Percentiles rank a stretch among this genome's conserved stretches.
Conservation (phyloP, 768 basidiomycete species). For the Crassisporium funariophilum region DNA sequence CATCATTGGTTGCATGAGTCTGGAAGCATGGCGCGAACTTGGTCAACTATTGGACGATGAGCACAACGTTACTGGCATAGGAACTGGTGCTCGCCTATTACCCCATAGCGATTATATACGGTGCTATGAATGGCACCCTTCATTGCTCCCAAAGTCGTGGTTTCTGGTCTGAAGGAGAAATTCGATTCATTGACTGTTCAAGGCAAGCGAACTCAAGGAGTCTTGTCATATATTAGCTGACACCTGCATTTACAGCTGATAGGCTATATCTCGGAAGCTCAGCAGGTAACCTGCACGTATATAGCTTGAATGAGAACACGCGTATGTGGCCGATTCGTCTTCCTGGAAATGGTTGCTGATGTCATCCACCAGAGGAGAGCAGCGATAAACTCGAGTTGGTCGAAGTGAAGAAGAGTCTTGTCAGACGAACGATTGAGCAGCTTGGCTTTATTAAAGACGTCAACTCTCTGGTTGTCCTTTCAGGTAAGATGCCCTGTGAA, state of each 20-base stretch:
- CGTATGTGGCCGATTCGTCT: conserved; percentile 8
- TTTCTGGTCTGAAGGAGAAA: conserved; percentile 50
- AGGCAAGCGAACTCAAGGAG: conserved; percentile 30
- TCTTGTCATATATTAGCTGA: conserved; percentile 5
- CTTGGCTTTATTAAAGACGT: conserved; percentile 83
- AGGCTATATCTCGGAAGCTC: conserved; percentile 42
- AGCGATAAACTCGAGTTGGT: conserved; percentile 44
- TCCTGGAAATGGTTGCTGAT: conserved; percentile 3
- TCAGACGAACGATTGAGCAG: conserved; percentile 80
- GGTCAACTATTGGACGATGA: no score
- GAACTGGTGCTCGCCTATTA: no score
- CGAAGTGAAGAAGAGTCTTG: conserved; percentile 67
- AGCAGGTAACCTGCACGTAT: conserved; percentile 38
- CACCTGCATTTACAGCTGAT: conserved; percentile 36
- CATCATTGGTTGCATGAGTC: no score
- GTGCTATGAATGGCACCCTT: conserved; percentile 39
- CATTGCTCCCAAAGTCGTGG: conserved; percentile 31
- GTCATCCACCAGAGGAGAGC: conserved; percentile 26
- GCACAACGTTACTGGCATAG: no score
- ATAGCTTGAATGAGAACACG: conserved; percentile 22
- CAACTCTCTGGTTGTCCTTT: conserved; percentile 82
- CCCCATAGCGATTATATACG: no score
- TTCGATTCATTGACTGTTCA: conserved; percentile 48
- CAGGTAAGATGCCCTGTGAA: conserved; percentile 54
- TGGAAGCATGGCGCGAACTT: no score